Conservation (phyloP, 331 rosid genomes). For the Spiraea crenata region DNA sequence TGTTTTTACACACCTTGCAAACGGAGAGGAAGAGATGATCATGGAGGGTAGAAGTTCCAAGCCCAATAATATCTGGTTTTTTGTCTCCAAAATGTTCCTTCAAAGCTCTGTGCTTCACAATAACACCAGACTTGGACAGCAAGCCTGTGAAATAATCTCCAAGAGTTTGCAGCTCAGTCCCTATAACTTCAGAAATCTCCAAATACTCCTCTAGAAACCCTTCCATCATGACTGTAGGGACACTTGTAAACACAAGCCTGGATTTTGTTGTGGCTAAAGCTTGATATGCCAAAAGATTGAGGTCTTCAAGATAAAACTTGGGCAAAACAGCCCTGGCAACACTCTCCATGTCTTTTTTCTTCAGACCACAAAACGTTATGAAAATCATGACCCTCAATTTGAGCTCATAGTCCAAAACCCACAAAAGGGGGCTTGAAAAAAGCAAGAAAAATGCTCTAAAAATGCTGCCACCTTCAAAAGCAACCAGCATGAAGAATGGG, state of each 20-base stretch:
- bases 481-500: conserved; percentile 86
- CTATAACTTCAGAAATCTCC: conserved; percentile 54
- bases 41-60: conserved; percentile 55
- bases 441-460: conserved; percentile 66
- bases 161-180: conserved; percentile 59
- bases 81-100: conserved; percentile 62
- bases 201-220: conserved; percentile 68
- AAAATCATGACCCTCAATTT: conserved; percentile 58
- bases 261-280: conserved; percentile 49
- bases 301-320: conserved; percentile 76
- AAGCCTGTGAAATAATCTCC: conserved; percentile 69
- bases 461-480: conserved; percentile 88
- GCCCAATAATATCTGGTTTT: conserved; percentile 62
- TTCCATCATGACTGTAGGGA: conserved; percentile 82
- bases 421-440: conserved; percentile 55
- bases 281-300: conserved; percentile 54
- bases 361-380: conserved; percentile 67
- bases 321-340: conserved; percentile 68
- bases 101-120: conserved; percentile 64
- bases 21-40: conserved; percentile 64
- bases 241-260: conserved; percentile 58
- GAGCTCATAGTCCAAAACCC: conserved; percentile 49
- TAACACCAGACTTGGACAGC: conserved; percentile 45
- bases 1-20: conserved; percentile 61
- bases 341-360: conserved; percentile 47